These are phyloP conservation scores for Datisca glomerata DNA, from an alignment of 306 rosid species.

Conservation along the genomic window DNA sequence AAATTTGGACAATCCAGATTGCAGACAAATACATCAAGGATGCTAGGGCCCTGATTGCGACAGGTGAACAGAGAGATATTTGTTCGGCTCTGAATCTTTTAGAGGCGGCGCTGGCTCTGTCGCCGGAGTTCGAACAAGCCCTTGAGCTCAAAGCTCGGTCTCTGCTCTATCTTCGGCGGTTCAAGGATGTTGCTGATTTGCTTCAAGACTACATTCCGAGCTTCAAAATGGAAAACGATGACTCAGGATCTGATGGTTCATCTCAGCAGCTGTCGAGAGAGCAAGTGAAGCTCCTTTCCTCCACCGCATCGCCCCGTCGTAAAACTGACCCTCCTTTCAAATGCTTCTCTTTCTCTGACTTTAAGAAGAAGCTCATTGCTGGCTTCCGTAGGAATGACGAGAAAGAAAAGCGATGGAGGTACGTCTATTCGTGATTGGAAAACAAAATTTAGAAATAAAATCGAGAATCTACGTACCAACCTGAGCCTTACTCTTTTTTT, in stretches of 20 bases:
- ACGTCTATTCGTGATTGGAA: too few species aligned
- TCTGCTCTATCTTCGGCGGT: slow-evolving; percentile 56
- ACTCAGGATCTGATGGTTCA: slow-evolving; percentile 36
- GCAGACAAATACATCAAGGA: slow-evolving; percentile 68
- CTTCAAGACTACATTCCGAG: slow-evolving; percentile 91
- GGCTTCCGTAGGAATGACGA: slow-evolving; percentile 54
- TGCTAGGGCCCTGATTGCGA: slow-evolving; percentile 46
- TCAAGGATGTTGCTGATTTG: slow-evolving; percentile 78
- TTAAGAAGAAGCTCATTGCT: slow-evolving; percentile 76
- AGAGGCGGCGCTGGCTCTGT: slow-evolving; percentile 68
- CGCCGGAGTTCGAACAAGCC: slow-evolving; percentile 63
- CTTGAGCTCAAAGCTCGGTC: slow-evolving; percentile 73
- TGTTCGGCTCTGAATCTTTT: slow-evolving; percentile 57
- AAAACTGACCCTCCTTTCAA: slow-evolving; percentile 30
- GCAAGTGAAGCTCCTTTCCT: slow-evolving; percentile 51
- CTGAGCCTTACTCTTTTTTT: too few species aligned
- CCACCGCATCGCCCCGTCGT: too few species aligned
- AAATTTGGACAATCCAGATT: slow-evolving; percentile 32
- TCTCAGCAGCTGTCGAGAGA: slow-evolving; percentile 61
- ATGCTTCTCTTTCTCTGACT: slow-evolving; percentile 77
- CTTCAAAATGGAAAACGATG: slow-evolving; percentile 50
- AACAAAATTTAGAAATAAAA: too few species aligned
- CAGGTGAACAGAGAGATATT: slow-evolving; percentile 51
- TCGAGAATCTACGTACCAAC: too few species aligned
- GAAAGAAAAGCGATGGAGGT: slow-evolving; percentile 90